Evolutionary conservation across 352 stramenopile genomes (phyloP), one percentile per base, ranked within the genome.

Genomic region (Globisporangium solare): DNA sequence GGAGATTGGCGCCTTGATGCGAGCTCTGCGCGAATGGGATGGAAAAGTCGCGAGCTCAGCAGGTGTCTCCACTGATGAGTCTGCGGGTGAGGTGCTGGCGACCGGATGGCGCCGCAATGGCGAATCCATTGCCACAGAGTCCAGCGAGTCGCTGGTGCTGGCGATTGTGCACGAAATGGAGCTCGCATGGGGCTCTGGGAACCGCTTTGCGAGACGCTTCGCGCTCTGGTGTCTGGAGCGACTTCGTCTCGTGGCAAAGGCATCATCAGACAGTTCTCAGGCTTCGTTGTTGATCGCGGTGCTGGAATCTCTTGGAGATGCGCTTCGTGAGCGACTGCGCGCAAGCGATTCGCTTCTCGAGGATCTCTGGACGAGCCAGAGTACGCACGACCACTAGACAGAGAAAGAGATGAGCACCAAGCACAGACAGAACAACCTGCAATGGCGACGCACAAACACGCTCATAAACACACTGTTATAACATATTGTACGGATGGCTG

Each of bases 151-250:
- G 27, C 27, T 35, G 10, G 10, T 73, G 42, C 52, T 45, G 42
- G 50, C 49, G 14, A 24, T 75, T 0, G 31, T 84, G 27, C 37
- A 59, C 14, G 79, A 89, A 32, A 61, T 85, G 17, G 64, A 73
- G 31, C 60, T 56, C 24, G 66, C 70, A 27, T 89, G 79, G 76
- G n/a, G n/a, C n/a, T 56, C 51, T 53, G 57, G 51, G 17, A 71
- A 65, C 40, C 60, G 66, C 49, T 85, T 73, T 58, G 70, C 76
- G 20, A 51, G 69, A 46, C 72, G 76, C 8, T 89, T 83, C 60
- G 65, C 74, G 21, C 60, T 71, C 15, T 89, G 79, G 79, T 74
- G 67, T 14, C 53, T 87, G 32, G 57, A 63, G 21, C 32, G 50
- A 41, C 37, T 75, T 32, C 37, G 56, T 1, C 18, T 49, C 14